Base-by-base conservation (phyloP, 495 filamentous ascomycete genomes). In the Xylaria venustula region DNA sequence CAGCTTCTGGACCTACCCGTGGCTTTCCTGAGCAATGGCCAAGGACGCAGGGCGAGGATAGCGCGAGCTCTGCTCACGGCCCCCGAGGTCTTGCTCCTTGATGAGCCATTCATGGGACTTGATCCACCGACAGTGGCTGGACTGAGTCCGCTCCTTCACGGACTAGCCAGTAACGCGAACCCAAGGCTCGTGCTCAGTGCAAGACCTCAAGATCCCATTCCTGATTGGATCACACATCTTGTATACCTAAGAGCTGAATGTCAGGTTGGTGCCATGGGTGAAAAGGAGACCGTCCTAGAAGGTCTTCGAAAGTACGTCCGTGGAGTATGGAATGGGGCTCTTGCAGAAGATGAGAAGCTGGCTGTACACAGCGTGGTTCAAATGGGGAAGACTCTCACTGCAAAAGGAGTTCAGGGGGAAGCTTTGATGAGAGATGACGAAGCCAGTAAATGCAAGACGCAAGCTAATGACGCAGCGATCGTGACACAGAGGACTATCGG, bases 51-150 rank as follows among this genome's bases (percentile, higher is more conserved):
- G 41, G 90, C 94, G 2, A 83, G 89, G 62, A 95, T 98, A 63
- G 94, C 92, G 0, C 89, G 89, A 65, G 92, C 92, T 2, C 71
- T 98, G 42, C 77, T 97, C 63, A 84, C 77, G 37, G 82, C 82
- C 55, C 93, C 94, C 0, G 89, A 93, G 73, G 77, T 97, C 11
- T 65, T 98, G 28, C 78, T 97, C 36, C 78, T 98, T 11, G 94
- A 98, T 75, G 94, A 97, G 67, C 92, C 94, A 14, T 97, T 98
- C 71, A 96, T 98, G 90, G 94, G 94, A 8, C 78, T 98, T 34
- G 94, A 98, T 70, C 94, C 94, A 22, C 83, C 85, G 20, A 92
- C 91, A 2, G 79, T 88, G 9, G 76, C 77, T 30, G 81, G 81
- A 11, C 71, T 98, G 65, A 93, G 89, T 20, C 75, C 76, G 2